Base-by-base conservation (phyloP, 495 filamentous ascomycete species). In the Ramalina peruviana region DNA sequence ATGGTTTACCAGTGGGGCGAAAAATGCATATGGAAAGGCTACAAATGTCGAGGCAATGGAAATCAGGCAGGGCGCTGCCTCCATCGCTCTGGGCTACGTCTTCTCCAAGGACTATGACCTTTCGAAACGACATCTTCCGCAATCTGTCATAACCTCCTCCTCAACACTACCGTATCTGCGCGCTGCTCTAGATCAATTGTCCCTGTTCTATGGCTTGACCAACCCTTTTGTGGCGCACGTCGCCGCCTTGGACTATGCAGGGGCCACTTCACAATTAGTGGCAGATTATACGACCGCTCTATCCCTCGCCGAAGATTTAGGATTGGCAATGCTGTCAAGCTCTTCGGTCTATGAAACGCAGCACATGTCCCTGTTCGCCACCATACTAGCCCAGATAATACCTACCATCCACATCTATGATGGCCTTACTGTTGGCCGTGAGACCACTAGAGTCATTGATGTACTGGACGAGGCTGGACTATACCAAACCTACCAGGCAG, bases 51-150 rank as follows among this genome's bases (percentile, higher is more conserved):
- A 85, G 50, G 66, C 84, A 4, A 78, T 97, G 66, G 83, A 98
- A 67, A 92, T 85, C 42, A 76, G 93, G 40, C 75, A 85, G 48
- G 92, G 92, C 55, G 92, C 93, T 40, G 92, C 86, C 40, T 82
- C 85, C 59, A 84, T 97, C 63, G 87, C 93, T 30, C 74, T 98
- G 43, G 92, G 92, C 52, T 98, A 98, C 66, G 83, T 97, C 59
- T 98, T 97, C 71, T 94, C 88, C 33, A 84, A 85, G 60, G 92
- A 98, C 65, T 94, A 90, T 56, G 87, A 94, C 61, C 63, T 92
- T 53, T 81, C 78, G 74, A 96, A 93, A 73, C 81, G 87, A 55
- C 79, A 92, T 65, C 74, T 95, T 33, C 89, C 92, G 4, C 92
- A 97, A 72, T 79, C 84, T 3, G 79, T 98, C 51, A 67, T 97